Evolutionary conservation across 306 rosid genomes (phyloP), one percentile per base, ranked within the genome.

Genomic region (Cicer pinnatifidum): DNA sequence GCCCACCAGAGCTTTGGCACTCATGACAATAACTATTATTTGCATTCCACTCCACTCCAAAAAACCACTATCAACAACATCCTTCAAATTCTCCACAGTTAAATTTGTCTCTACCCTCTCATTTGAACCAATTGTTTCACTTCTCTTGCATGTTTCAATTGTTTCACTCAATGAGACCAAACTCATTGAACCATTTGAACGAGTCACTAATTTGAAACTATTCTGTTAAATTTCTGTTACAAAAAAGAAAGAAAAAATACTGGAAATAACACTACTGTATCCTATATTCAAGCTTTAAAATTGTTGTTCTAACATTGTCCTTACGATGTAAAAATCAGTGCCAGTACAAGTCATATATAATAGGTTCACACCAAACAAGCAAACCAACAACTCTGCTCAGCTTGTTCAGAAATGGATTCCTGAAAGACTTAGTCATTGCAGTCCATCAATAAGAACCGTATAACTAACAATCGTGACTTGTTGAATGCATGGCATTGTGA

Each of bases 1-100:
- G 17, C 33, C 96, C 92, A 6, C 78, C 84, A 3, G 85, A 73
- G 0, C 3, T 37, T 58, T 1, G 37, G 67, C 97, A 90, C n/a
- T 20, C 66, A 19, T 47, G 39, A 54, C 95, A 90, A 72, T 65
- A 40, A 48, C 10, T 37, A 11, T 81, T 83, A 16, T 72, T 81
- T 28, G 80, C 85, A 48, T 80, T 7, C 96, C 93, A 90, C 15
- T 3, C 43, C 44, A 85, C 72, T 3, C 28, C 74, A 81, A 86
- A 86, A 20, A 88, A n/a, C 93, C 93, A 6, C 53, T 47, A 19
- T 78, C 48, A 12, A 92, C 58, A 19, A 79, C 85, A 5, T 6
- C 72, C 39, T 6, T 46, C 19, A 91, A 56, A 52, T 70, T 76
- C 5, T 37, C 61, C 10, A 1, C 8, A 1, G 79, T 81, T 6